Evolutionary conservation across 805 yeast species (phyloP).

Genomic region (Candida ulmi): DNA sequence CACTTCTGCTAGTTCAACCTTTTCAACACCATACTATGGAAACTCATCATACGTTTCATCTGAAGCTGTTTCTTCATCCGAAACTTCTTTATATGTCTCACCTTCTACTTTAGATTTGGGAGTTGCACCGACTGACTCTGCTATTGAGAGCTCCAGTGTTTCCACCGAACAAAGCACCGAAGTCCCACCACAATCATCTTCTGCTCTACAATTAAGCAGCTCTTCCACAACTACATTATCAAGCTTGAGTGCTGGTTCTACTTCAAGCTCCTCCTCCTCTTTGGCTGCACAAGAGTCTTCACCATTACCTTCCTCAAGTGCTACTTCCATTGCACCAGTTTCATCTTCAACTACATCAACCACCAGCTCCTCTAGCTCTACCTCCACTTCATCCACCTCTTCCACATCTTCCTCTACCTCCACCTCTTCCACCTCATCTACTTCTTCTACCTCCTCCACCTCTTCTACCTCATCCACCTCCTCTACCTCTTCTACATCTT

Average conservation of each 20-base stretch:
- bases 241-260: neutral
- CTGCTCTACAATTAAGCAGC: too few relatives aligned
- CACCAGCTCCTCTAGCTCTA: neutral
- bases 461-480: neutral
- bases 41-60: too few relatives aligned
- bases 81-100: too few relatives aligned
- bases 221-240: too few relatives aligned
- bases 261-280: neutral
- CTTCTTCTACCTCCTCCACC: neutral
- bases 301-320: neutral
- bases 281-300: neutral
- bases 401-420: neutral
- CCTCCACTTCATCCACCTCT: neutral
- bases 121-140: too few relatives aligned
- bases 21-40: neutral
- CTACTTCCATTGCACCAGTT: neutral
- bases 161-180: too few relatives aligned
- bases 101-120: too few relatives aligned
- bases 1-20: neutral
- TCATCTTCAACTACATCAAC: neutral
- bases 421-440: neutral
- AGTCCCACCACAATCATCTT: too few relatives aligned
- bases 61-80: too few relatives aligned
- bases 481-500: neutral
- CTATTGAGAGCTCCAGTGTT: too few relatives aligned